A percentile compares a stretch with the other conserved stretches of the same genome.
Conservation (phyloP, 352 stramenopile genomes). For the Phytophthora capsici region DNA sequence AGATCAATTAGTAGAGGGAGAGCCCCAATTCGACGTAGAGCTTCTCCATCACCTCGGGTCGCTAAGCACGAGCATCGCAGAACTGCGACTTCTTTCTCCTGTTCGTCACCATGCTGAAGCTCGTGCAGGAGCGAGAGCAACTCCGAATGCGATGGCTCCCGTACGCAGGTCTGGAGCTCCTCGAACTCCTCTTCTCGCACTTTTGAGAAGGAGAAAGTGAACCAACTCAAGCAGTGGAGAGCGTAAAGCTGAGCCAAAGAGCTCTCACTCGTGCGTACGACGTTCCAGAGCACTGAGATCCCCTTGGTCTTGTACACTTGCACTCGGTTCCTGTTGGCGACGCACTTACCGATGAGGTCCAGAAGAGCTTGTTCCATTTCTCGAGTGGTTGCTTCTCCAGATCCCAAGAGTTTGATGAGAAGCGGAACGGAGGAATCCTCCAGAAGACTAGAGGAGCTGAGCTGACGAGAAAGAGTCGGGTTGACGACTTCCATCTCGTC, state of each 20-base stretch:
- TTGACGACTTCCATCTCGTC: neutral
- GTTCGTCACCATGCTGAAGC: constrained; percentile 6
- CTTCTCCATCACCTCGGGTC: constrained; percentile 8
- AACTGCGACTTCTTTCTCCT: constrained; percentile 12
- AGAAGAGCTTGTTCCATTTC: constrained; percentile 4
- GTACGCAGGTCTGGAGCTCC: constrained; percentile 11
- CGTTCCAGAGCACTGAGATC: neutral
- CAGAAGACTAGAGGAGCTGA: constrained; percentile 6
- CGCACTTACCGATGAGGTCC: neutral
- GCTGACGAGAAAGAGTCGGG: neutral
- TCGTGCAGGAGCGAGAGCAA: constrained; percentile 12
- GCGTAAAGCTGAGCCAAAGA: constrained; percentile 23
- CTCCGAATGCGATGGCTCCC: constrained; percentile 9
- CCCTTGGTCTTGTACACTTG: constrained; percentile 8
- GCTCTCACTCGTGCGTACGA: neutral
- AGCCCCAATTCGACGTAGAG: constrained; percentile 9
- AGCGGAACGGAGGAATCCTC: constrained; percentile 11
- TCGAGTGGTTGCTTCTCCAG: neutral
- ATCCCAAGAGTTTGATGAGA: constrained; percentile 12
- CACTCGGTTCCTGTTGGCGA: neutral
- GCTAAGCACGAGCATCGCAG: constrained; percentile 16
- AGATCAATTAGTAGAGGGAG: constrained; percentile 11
- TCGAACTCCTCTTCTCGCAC: constrained; percentile 17
- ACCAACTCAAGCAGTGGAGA: constrained; percentile 29
- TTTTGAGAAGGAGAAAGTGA: constrained; percentile 32